A percentile compares a stretch with the other conserved stretches of the same genome.
These are phyloP conservation scores for Lactifluus echinatus DNA, from an alignment of 768 basidiomycete genomes.

Conservation along the genomic window DNA sequence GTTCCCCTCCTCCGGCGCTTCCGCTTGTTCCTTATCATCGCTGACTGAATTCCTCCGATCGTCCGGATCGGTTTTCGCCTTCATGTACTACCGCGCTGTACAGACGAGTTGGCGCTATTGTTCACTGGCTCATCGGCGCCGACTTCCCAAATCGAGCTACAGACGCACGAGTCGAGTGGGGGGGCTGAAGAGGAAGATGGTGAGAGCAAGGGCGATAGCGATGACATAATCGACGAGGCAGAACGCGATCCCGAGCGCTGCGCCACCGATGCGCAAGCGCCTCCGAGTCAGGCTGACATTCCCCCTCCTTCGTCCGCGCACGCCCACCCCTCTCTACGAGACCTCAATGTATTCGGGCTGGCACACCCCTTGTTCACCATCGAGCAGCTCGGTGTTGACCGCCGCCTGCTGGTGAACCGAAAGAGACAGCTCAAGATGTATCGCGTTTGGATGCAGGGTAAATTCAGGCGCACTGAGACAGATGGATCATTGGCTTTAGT, in stretches of 20 bases:
- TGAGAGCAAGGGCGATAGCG: conserved; percentile 25
- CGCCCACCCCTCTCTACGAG: conserved; percentile 23
- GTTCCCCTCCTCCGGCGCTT: not conserved
- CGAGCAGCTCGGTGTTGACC: conserved; percentile 83
- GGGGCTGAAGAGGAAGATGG: conserved; percentile 28
- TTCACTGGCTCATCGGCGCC: conserved; percentile 58
- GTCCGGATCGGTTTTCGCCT: not conserved
- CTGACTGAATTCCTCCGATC: not conserved
- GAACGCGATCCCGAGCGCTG: not conserved
- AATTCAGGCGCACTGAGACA: conserved; percentile 39
- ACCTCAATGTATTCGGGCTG: conserved; percentile 24
- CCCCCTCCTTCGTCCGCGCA: not conserved
- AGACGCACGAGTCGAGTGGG: conserved; percentile 21
- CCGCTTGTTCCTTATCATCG: not conserved
- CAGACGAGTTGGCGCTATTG: conserved; percentile 72
- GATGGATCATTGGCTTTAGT: not conserved
- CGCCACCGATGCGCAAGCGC: not conserved
- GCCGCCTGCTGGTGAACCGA: conserved; percentile 84
- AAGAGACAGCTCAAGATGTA: conserved; percentile 97
- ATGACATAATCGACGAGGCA: not conserved
- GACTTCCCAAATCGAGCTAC: conserved; percentile 23
- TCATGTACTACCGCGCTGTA: not conserved
- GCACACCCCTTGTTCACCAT: conserved; percentile 63
- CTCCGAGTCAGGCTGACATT: no score
- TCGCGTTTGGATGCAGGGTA: conserved; percentile 89